Conservation (phyloP, 2,329 filamentous ascomycete genomes). For the Colletotrichum sp. region DNA sequence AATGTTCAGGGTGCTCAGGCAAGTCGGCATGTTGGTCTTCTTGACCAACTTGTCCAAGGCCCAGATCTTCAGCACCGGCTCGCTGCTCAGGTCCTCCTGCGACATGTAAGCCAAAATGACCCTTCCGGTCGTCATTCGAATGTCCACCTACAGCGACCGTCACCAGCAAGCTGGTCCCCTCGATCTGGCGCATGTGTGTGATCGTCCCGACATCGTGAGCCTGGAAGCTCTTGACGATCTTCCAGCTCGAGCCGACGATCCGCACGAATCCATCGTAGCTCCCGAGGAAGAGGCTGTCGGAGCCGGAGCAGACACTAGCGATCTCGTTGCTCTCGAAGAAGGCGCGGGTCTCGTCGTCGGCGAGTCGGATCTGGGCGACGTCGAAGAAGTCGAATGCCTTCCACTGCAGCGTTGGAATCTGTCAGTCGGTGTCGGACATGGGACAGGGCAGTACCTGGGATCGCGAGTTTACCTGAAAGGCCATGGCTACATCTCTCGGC, state of each 20-base stretch:
- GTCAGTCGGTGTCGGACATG: background rate
- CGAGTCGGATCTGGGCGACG: constrained; percentile 81
- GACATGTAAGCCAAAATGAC: background rate
- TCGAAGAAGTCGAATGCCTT: constrained; percentile 99
- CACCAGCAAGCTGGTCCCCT: constrained; percentile 83
- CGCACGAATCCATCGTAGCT: constrained; percentile 85
- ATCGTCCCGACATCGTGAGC: constrained; percentile 83
- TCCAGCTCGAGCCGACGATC: constrained; percentile 87
- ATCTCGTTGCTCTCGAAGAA: constrained; percentile 85
- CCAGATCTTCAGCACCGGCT: constrained; percentile 97
- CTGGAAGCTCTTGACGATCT: constrained; percentile 83
- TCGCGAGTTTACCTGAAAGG: constrained; percentile 16
- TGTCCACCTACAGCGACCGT: constrained; percentile 66
- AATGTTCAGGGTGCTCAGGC: constrained; percentile 83
- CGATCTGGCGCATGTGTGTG: constrained; percentile 90
- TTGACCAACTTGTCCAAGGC: constrained; percentile 92
- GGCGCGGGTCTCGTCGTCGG: constrained; percentile 78
- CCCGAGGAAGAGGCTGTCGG: constrained; percentile 88
- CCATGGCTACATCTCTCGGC: constrained; percentile 24
- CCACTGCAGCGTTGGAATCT: constrained; percentile 66
- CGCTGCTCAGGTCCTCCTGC: constrained; percentile 83
- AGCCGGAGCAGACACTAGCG: constrained; percentile 83
- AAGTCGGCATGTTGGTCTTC: constrained; percentile 89
- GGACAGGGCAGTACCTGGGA: background rate
- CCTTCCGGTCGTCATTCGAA: background rate